phyloP scores from a whole-genome alignment of 106 monocot species.

The Dendrobium nobile region DNA sequence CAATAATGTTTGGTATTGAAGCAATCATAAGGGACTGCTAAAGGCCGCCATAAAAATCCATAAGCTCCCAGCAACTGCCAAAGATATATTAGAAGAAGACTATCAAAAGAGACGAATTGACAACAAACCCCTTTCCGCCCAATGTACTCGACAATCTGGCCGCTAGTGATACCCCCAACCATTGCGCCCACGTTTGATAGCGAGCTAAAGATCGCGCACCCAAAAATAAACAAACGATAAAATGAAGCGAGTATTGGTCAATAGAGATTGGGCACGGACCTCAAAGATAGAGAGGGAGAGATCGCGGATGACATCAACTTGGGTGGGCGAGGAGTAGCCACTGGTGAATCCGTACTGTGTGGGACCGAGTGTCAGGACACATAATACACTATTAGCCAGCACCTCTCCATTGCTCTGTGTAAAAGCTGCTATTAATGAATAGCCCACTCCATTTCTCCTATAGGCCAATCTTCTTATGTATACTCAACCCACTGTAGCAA shows the following conservation, averaged over 20 bases:
- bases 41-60: background rate
- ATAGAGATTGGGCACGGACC: conserved; percentile 16
- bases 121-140: conserved; percentile 77
- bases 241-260: background rate
- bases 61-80: too few relatives aligned
- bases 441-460: too few relatives aligned
- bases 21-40: conserved; percentile 88
- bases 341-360: conserved; percentile 96
- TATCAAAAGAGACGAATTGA: background rate
- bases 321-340: conserved; percentile 86
- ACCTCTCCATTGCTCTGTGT: too few relatives aligned
- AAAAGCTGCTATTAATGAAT: too few relatives aligned
- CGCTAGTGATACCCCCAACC: conserved; percentile 65
- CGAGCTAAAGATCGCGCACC: conserved; percentile 45
- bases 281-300: conserved; percentile 74
- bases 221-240: background rate
- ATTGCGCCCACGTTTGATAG: conserved; percentile 96
- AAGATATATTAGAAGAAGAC: background rate
- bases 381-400: too few relatives aligned
- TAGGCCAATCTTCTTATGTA: too few relatives aligned
- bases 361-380: conserved; percentile 29
- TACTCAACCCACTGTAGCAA: too few relatives aligned
- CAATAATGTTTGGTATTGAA: conserved; percentile 80
- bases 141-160: conserved; percentile 89
- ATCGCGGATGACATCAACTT: conserved; percentile 59